Percentiles rank a stretch among this genome's conserved stretches.
phyloP scores from a whole-genome alignment of 352 stramenopile genomes.

The Pythium sukuiense region DNA sequence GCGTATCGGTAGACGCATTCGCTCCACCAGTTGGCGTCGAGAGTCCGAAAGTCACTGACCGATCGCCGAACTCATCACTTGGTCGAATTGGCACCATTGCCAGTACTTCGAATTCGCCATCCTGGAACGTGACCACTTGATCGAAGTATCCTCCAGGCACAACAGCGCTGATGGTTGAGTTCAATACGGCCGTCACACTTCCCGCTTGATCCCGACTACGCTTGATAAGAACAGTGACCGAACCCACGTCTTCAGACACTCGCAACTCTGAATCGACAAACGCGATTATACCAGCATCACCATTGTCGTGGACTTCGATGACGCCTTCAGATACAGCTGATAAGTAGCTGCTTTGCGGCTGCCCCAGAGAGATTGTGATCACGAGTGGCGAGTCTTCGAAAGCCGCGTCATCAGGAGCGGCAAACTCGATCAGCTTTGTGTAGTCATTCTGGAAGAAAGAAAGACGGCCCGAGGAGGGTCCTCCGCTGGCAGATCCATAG shows the following conservation, averaged over 20 bases:
- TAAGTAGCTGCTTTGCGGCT: conserved; percentile 24
- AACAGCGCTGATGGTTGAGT: conserved; percentile 34
- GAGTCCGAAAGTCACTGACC: conserved; percentile 33
- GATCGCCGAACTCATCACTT: conserved; percentile 34
- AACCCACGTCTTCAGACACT: conserved; percentile 25
- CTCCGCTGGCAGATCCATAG: conserved; percentile 4
- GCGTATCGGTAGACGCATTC: conserved; percentile 8
- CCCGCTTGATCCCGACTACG: conserved; percentile 19
- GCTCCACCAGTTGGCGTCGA: conserved; percentile 32
- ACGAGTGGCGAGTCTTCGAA: conserved; percentile 30
- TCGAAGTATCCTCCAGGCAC: conserved; percentile 29
- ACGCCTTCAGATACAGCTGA: conserved; percentile 5
- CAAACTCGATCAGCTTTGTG: conserved; percentile 27
- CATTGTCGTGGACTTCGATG: conserved; percentile 37
- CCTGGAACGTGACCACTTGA: conserved; percentile 31
- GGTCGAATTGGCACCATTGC: conserved; percentile 29
- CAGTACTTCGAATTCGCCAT: conserved; percentile 15
- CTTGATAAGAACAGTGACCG: conserved; percentile 14
- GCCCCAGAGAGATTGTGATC: conserved; percentile 28
- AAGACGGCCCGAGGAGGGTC: not conserved
- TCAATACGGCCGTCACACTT: conserved; percentile 28
- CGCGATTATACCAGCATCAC: conserved; percentile 32
- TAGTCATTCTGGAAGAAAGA: conserved; percentile 15
- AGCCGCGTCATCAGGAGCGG: conserved; percentile 27
- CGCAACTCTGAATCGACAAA: conserved; percentile 25